Conservation (phyloP, 176 grass and related monocot species). For the Rhipidocladum racemiflorum region DNA sequence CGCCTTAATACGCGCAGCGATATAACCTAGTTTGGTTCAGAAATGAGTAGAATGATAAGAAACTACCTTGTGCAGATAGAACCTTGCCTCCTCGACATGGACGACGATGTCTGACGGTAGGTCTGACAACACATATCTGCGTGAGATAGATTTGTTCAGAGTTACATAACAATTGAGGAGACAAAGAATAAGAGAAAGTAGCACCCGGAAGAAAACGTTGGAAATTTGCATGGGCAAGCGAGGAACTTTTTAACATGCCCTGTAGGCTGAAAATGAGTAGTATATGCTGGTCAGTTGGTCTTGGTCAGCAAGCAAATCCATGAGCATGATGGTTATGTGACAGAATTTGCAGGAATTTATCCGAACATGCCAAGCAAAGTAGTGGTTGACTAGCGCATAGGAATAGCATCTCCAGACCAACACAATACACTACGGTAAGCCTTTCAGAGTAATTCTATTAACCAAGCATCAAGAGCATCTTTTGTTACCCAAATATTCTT, state of each 20-base stretch:
- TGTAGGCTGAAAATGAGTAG: not conserved
- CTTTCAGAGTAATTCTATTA: not conserved
- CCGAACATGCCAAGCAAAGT: not conserved
- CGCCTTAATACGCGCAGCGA: not conserved
- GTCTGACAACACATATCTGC: constrained; percentile 66
- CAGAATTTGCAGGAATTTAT: not conserved
- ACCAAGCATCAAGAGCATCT: not conserved
- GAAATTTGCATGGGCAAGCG: not conserved
- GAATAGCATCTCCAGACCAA: not conserved
- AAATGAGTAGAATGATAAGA: not conserved
- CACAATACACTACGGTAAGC: not conserved
- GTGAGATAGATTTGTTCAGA: constrained; percentile 18
- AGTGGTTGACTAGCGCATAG: not conserved
- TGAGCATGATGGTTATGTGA: not conserved
- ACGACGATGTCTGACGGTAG: constrained; percentile 64
- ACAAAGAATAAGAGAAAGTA: not conserved
- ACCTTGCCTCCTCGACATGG: constrained; percentile 53
- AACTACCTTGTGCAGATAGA: constrained; percentile 73
- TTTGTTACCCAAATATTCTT: not conserved
- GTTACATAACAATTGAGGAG: not conserved
- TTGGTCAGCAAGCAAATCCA: not conserved
- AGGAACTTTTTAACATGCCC: not conserved
- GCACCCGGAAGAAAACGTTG: not conserved
- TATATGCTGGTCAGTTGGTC: not conserved
- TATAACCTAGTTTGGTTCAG: not conserved